These are phyloP conservation scores for Mucor saturninus DNA, from an alignment of 371 early-diverging fungal species.

Conservation along the genomic window DNA sequence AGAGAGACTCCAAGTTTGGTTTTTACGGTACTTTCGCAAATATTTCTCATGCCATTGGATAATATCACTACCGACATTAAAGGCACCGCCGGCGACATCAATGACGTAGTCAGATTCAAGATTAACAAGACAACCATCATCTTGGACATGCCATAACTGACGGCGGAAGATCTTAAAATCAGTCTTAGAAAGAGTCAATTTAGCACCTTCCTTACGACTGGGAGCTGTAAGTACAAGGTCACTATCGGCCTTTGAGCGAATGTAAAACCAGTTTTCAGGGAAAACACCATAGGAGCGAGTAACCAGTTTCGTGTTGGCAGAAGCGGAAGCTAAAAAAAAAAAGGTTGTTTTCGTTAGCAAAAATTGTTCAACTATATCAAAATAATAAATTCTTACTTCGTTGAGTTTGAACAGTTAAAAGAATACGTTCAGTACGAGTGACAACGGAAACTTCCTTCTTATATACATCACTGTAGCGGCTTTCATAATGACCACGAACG, in stretches of 20 bases:
- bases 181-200: constrained; percentile 34
- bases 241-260: constrained; percentile 40
- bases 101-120: constrained; percentile 55
- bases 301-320: constrained; percentile 30
- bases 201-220: constrained; percentile 33
- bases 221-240: constrained; percentile 39
- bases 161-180: constrained; percentile 47
- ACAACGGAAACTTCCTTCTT: constrained; percentile 37
- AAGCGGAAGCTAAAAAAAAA: neutral
- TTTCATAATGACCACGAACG: constrained; percentile 37
- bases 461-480: constrained; percentile 33
- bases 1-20: constrained; percentile 52
- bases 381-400: constrained; percentile 5
- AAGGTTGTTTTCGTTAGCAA: neutral
- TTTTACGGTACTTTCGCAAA: constrained; percentile 39
- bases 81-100: constrained; percentile 53
- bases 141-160: constrained; percentile 60
- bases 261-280: constrained; percentile 52
- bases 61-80: constrained; percentile 34
- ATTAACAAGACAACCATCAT: constrained; percentile 56
- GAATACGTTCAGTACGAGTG: constrained; percentile 32
- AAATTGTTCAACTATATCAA: neutral
- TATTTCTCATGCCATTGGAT: constrained; percentile 46
- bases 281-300: constrained; percentile 41
- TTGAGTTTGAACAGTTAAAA: constrained; percentile 25